Conservation (phyloP, 768 basidiomycete genomes). For the Russula abietina region DNA sequence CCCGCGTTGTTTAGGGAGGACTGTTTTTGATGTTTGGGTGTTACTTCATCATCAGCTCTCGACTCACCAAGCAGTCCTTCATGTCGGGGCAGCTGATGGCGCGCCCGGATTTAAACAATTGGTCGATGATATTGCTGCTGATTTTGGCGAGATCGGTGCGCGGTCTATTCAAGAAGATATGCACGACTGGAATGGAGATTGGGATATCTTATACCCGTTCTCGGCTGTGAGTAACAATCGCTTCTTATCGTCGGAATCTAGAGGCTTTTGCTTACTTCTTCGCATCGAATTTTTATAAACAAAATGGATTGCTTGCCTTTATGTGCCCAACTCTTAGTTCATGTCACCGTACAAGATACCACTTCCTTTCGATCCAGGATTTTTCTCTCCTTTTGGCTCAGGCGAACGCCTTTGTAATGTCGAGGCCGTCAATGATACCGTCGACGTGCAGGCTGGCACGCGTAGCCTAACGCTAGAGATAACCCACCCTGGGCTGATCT, state of each 20-base stretch:
- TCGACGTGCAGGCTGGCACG: constrained; percentile 53
- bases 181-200: constrained; percentile 77
- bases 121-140: constrained; percentile 50
- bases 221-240: constrained; percentile 47
- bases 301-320: too few species aligned
- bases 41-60: constrained; percentile 54
- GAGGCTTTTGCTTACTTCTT: not conserved
- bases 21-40: not conserved
- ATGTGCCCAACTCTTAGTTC: constrained; percentile 66
- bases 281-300: too few species aligned
- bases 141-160: constrained; percentile 47
- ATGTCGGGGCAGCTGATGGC: constrained; percentile 76
- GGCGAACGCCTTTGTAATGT: constrained; percentile 45
- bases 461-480: constrained; percentile 65
- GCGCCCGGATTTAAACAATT: constrained; percentile 69
- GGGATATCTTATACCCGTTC: constrained; percentile 83
- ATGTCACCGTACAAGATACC: constrained; percentile 78
- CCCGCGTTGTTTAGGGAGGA: not conserved
- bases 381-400: constrained; percentile 26
- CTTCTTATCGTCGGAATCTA: not conserved
- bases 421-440: constrained; percentile 48
- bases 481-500: constrained; percentile 75
- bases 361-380: constrained; percentile 41
- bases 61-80: constrained; percentile 63
- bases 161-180: constrained; percentile 47